These are phyloP conservation scores for Phialemonium atrogriseum DNA, from an alignment of 2,329 filamentous ascomycete species.

Conservation along the genomic window DNA sequence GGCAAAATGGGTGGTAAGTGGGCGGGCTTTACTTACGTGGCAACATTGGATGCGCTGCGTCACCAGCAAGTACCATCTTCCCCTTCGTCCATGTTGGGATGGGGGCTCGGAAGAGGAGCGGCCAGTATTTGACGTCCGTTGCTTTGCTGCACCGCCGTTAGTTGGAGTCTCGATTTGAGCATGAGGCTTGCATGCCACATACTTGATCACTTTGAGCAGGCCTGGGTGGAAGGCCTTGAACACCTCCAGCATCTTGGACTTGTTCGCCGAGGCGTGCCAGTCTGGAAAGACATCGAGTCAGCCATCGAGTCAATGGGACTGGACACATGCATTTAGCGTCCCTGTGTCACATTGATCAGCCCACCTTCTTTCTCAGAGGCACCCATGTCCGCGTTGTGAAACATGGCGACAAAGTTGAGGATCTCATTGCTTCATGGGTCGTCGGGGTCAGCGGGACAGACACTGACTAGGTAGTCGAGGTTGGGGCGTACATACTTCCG, in stretches of 20 bases:
- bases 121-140: background rate
- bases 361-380: conserved; percentile 1
- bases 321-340: background rate
- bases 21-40: conserved; percentile 2
- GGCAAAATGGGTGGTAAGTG: too few species aligned
- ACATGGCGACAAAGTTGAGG: conserved; percentile 3
- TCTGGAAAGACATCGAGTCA: background rate
- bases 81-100: background rate
- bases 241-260: conserved; percentile 1
- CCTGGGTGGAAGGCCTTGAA: background rate
- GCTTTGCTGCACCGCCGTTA: background rate
- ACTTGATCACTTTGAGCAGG: background rate
- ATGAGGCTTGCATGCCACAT: background rate
- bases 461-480: background rate
- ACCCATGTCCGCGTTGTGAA: background rate
- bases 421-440: conserved; percentile 14
- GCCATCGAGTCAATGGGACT: background rate
- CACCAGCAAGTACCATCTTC: conserved; percentile 1
- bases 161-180: background rate
- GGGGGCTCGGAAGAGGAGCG: conserved; percentile 1
- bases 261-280: conserved; percentile 1
- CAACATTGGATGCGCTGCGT: conserved; percentile 2
- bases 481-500: conserved; percentile 11
- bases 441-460: background rate
- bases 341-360: background rate